Percentiles rank a stretch among this genome's conserved stretches.
phyloP scores from a whole-genome alignment of 371 early-diverging fungal species.

The Sporodiniella umbellata region DNA sequence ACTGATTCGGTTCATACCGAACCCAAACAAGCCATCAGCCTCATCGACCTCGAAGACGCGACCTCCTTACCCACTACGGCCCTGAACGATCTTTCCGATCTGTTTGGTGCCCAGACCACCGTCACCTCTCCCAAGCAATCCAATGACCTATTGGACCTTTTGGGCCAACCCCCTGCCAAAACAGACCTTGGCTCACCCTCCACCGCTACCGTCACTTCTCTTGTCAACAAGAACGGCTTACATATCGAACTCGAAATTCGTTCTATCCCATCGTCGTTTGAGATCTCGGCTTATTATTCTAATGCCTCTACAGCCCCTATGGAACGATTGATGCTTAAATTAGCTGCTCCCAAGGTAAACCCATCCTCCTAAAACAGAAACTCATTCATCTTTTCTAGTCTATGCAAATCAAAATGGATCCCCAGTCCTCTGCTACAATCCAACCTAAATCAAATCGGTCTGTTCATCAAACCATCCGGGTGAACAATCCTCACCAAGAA shows the following conservation, averaged over 20 bases:
- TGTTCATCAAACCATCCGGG: constrained; percentile 53
- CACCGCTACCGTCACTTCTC: constrained; percentile 2
- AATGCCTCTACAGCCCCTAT: constrained; percentile 52
- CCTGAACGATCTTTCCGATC: constrained; percentile 34
- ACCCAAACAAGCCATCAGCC: constrained; percentile 42
- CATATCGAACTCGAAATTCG: constrained; percentile 26
- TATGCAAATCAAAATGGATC: constrained; percentile 68
- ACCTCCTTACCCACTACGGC: too few species aligned
- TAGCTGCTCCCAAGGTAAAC: constrained; percentile 56
- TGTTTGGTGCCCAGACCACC: constrained; percentile 33
- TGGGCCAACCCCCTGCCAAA: constrained; percentile 8
- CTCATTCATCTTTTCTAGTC: too few species aligned
- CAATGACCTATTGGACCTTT: constrained; percentile 20
- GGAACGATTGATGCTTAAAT: constrained; percentile 44
- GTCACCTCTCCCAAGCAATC: constrained; percentile 24
- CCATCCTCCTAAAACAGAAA: too few species aligned
- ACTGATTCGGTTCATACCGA: constrained; percentile 12
- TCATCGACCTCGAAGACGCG: constrained; percentile 66
- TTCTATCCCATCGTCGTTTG: constrained; percentile 8
- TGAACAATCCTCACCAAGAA: constrained; percentile 58
- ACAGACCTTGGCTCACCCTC: constrained; percentile 10
- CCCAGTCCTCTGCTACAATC: constrained; percentile 58
- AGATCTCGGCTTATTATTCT: constrained; percentile 45
- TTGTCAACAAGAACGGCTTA: constrained; percentile 44
- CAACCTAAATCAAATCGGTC: constrained; percentile 56